phyloP scores from a whole-genome alignment of 768 basidiomycete genomes.

The Lepiota venenata region DNA sequence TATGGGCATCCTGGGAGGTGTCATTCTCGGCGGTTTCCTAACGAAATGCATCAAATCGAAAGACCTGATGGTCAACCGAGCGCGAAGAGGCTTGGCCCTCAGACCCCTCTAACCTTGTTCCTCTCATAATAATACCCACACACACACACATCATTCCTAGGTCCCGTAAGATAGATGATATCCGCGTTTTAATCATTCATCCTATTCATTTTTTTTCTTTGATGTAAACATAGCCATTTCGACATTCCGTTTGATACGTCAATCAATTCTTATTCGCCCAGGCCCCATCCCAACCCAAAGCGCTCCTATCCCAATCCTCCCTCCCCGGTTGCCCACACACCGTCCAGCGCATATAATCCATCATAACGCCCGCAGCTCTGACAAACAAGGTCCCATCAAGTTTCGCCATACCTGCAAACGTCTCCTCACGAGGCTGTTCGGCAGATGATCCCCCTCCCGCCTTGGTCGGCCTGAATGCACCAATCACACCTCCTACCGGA shows the following conservation, averaged over 20 bases:
- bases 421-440: slow-evolving; percentile 29
- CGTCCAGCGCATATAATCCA: slow-evolving; percentile 56
- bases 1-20: slow-evolving; percentile 38
- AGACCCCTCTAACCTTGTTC: not conserved
- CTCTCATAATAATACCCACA: no score
- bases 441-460: slow-evolving; percentile 16
- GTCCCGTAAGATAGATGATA: not conserved
- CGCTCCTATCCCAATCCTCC: slow-evolving; percentile 50
- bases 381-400: slow-evolving; percentile 58
- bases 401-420: slow-evolving; percentile 36
- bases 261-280: slow-evolving; percentile 38
- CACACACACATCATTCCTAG: not conserved
- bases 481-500: slow-evolving; percentile 35
- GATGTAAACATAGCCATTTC: not conserved
- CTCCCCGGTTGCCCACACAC: slow-evolving; percentile 45
- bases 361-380: slow-evolving; percentile 52
- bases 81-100: slow-evolving; percentile 18
- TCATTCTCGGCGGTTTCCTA: slow-evolving; percentile 43
- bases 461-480: slow-evolving; percentile 30
- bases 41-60: slow-evolving; percentile 38
- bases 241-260: no score
- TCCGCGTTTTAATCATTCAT: not conserved
- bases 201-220: no score
- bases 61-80: slow-evolving; percentile 23
- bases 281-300: slow-evolving; percentile 58